Percentiles rank a stretch among this genome's conserved stretches.
These are phyloP conservation scores for Fusarium tanahbumbuense DNA, from an alignment of 2,329 filamentous ascomycete genomes.

Conservation along the genomic window DNA sequence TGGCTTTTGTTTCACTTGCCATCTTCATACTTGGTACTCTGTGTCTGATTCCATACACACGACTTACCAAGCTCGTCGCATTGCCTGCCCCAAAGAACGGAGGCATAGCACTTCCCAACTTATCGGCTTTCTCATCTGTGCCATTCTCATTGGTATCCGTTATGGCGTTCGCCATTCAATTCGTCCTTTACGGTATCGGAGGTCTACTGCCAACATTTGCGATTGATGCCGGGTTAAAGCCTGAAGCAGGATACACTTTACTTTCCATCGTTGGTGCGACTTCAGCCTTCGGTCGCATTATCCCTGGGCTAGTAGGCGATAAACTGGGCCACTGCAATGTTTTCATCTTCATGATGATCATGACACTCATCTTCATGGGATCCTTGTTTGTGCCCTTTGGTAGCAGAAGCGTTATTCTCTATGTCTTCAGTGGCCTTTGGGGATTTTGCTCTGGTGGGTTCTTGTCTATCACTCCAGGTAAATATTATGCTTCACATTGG, in stretches of 20 bases:
- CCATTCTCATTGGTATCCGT: conserved; percentile 4
- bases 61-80: neutral
- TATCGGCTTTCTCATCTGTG: conserved; percentile 7
- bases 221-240: neutral
- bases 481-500: no score
- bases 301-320: neutral
- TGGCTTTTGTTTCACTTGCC: conserved; percentile 4
- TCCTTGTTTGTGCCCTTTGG: conserved; percentile 10
- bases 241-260: neutral
- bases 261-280: conserved; percentile 8
- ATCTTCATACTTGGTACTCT: neutral
- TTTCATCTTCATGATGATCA: conserved; percentile 8
- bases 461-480: conserved; percentile 7
- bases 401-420: neutral
- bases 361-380: conserved; percentile 7
- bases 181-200: conserved; percentile 15
- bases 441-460: neutral
- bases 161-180: conserved; percentile 6
- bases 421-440: conserved; percentile 9
- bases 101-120: conserved; percentile 4
- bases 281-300: conserved; percentile 1
- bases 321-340: conserved; percentile 14
- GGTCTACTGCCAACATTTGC: conserved; percentile 13
- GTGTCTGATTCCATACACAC: conserved; percentile 5
- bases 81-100: neutral